Percentiles rank a stretch among this genome's conserved stretches.
Evolutionary conservation across 73 alveolate species (phyloP).

Genomic region (Symbiodinium natans): DNA sequence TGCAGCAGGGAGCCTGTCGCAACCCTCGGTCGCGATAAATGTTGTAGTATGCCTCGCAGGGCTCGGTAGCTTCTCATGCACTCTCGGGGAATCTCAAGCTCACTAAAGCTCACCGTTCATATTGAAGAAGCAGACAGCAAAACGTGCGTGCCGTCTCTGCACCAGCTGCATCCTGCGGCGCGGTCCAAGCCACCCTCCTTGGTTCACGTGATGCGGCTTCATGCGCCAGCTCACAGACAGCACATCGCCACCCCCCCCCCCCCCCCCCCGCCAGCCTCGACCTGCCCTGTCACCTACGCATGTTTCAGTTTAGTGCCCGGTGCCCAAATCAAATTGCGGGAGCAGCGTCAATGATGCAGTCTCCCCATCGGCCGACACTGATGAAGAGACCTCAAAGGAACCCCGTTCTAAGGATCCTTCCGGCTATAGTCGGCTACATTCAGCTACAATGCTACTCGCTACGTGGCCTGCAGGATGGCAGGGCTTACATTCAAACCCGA

Average conservation of each 20-base stretch:
- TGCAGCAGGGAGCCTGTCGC: conserved; percentile 18
- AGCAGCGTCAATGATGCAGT: neutral
- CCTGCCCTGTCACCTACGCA: neutral
- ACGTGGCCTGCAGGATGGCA: too few species aligned
- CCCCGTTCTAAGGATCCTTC: too few species aligned
- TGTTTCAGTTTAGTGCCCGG: neutral
- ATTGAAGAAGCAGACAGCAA: neutral
- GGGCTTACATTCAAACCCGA: too few species aligned
- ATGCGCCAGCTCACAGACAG: neutral
- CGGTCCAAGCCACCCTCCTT: conserved; percentile 32
- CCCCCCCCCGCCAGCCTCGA: neutral
- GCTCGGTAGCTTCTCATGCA: too few species aligned
- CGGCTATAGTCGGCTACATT: too few species aligned
- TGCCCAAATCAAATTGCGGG: neutral
- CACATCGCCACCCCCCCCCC: too few species aligned
- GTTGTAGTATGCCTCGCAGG: conserved; percentile 60
- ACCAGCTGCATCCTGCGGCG: conserved; percentile 41
- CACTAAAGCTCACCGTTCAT: neutral
- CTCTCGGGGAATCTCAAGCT: too few species aligned
- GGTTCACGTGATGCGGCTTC: neutral
- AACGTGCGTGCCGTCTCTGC: conserved; percentile 35
- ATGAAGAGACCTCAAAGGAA: neutral
- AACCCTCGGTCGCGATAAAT: conserved; percentile 65
- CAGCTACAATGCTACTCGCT: too few species aligned
- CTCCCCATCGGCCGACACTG: neutral